A percentile compares a stretch with the other conserved stretches of the same genome.
phyloP scores from a whole-genome alignment of 108 stramenopile genomes.

The Schizochytrium sp. region DNA sequence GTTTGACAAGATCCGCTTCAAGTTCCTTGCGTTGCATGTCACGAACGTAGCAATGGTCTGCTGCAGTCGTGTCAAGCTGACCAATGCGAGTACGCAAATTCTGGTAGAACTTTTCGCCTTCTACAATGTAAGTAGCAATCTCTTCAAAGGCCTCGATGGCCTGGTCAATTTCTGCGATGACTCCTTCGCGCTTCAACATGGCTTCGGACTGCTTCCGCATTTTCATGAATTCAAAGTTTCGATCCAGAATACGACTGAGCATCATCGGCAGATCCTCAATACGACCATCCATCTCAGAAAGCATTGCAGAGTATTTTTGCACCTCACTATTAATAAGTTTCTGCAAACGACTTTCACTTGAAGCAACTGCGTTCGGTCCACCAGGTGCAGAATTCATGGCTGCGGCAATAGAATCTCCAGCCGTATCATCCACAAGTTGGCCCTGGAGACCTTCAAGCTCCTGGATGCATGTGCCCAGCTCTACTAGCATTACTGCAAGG shows the following conservation, averaged over 20 bases:
- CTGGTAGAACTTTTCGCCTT: slow-evolving; percentile 43
- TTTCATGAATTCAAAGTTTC: background rate
- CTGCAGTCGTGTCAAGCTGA: slow-evolving; percentile 12
- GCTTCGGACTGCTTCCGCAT: slow-evolving; percentile 24
- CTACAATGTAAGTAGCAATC: slow-evolving; percentile 17
- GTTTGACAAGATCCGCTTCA: background rate
- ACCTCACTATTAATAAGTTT: slow-evolving; percentile 21
- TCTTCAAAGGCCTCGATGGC: slow-evolving; percentile 52
- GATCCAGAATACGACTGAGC: slow-evolving; percentile 9
- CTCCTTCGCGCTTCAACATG: slow-evolving; percentile 40
- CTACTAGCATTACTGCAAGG: slow-evolving; percentile 57
- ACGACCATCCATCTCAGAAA: slow-evolving; percentile 1
- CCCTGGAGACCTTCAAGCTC: slow-evolving; percentile 39
- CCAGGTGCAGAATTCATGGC: slow-evolving; percentile 36
- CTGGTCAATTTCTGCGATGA: slow-evolving; percentile 48
- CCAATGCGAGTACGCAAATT: slow-evolving; percentile 33
- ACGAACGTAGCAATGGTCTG: slow-evolving; percentile 58
- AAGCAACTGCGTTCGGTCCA: background rate
- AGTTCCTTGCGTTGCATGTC: slow-evolving; percentile 56
- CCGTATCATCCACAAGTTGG: slow-evolving; percentile 33
- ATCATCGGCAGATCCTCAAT: slow-evolving; percentile 26
- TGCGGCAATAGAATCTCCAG: background rate
- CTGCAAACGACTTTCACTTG: background rate
- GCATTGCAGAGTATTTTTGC: background rate
- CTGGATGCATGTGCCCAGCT: slow-evolving; percentile 39